phyloP scores from a whole-genome alignment of 176 grass and related monocot genomes.

The Oryza longistaminata region DNA sequence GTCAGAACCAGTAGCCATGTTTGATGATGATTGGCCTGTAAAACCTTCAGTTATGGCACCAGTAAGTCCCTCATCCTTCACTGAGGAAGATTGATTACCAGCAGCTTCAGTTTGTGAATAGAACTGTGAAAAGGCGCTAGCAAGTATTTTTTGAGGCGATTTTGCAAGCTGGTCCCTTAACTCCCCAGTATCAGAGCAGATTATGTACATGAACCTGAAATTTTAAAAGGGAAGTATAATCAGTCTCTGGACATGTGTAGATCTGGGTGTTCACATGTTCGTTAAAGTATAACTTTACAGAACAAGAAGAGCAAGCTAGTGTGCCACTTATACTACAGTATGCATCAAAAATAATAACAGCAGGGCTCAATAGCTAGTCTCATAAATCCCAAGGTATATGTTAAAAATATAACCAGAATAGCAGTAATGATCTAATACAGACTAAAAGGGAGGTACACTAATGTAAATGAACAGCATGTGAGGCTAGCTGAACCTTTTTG shows the following conservation, averaged over 20 bases:
- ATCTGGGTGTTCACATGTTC: background rate
- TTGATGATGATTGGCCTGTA: conserved; percentile 52
- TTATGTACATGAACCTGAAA: conserved; percentile 98
- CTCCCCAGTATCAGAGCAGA: conserved; percentile 86
- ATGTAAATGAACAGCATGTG: background rate
- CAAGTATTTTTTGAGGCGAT: conserved; percentile 94
- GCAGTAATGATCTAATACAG: background rate
- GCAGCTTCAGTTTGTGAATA: conserved; percentile 57
- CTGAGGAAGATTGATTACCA: conserved; percentile 53
- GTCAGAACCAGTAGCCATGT: conserved; percentile 58
- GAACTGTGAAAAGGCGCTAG: conserved; percentile 89
- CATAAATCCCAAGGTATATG: background rate
- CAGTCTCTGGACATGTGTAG: conserved; percentile 3
- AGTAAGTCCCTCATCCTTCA: conserved; percentile 69
- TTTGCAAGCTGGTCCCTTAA: conserved; percentile 89
- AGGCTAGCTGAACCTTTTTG: background rate
- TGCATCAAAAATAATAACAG: conserved; percentile 26
- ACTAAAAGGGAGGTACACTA: background rate
- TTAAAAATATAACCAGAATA: background rate
- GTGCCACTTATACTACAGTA: background rate
- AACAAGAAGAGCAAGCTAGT: background rate
- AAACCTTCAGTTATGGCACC: conserved; percentile 62
- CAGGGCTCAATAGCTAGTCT: background rate
- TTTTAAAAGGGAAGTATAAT: conserved; percentile 28
- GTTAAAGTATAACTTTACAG: background rate